Percentiles rank a stretch among this genome's conserved stretches.
Evolutionary conservation across 2,329 filamentous ascomycete species (phyloP).

Genomic region (Ustilaginoidea virens): DNA sequence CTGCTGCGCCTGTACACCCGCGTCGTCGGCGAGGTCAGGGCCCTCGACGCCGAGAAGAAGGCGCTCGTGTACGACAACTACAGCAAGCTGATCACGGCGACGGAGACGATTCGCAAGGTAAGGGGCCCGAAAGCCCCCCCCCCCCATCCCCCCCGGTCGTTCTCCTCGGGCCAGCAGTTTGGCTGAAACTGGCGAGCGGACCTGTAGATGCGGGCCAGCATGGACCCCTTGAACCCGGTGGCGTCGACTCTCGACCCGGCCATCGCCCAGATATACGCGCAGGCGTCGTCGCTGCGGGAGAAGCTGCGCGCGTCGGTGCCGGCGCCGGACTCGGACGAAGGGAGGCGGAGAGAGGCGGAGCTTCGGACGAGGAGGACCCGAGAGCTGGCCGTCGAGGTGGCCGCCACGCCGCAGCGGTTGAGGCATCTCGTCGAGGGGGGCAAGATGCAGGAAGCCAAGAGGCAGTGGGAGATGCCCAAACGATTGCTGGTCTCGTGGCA

Average conservation of each 20-base stretch:
- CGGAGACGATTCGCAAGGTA: conserved; percentile 80
- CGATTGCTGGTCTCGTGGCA: conserved; percentile 37
- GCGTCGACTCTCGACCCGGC: conserved; percentile 58
- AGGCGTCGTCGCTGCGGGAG: conserved; percentile 39
- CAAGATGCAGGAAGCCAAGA: conserved; percentile 42
- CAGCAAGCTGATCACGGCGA: conserved; percentile 89
- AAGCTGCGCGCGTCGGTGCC: conserved; percentile 32
- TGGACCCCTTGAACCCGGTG: conserved; percentile 64
- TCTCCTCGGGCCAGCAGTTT: no score
- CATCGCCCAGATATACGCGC: conserved; percentile 57
- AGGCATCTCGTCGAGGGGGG: conserved; percentile 42
- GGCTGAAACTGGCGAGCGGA: no score
- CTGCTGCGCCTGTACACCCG: conserved; percentile 56
- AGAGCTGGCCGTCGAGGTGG: conserved; percentile 45
- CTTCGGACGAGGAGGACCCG: conserved; percentile 24
- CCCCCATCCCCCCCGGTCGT: no score
- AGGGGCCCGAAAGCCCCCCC: no score
- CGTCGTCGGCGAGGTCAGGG: conserved; percentile 67
- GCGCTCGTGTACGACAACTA: conserved; percentile 98
- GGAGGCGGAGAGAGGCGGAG: conserved; percentile 18
- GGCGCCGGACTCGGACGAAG: conserved; percentile 25
- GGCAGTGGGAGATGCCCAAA: conserved; percentile 39
- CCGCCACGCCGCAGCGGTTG: conserved; percentile 45
- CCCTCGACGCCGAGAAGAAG: conserved; percentile 90
- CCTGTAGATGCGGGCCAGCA: conserved; percentile 59